Conservation (phyloP, 2,329 filamentous ascomycete genomes). For the Pseudogymnoascus sp. region DNA sequence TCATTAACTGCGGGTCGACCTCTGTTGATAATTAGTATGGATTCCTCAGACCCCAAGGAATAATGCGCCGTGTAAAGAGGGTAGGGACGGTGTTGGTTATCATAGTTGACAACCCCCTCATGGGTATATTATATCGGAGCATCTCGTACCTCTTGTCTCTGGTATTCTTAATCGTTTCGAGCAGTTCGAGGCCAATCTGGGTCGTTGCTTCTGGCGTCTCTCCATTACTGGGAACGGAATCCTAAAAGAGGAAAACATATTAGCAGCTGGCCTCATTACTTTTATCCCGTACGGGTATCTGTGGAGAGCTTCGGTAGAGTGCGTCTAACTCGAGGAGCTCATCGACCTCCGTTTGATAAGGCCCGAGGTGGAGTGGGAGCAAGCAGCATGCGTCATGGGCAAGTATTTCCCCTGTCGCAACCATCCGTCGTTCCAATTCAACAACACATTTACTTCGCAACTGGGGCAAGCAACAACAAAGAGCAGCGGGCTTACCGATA, state of each 20-base stretch:
- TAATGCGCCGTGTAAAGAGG: not conserved
- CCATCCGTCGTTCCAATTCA: not conserved
- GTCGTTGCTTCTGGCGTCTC: constrained; percentile 65
- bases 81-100: not conserved
- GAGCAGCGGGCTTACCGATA: constrained; percentile 43
- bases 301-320: constrained; percentile 8
- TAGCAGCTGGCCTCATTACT: constrained; percentile 21
- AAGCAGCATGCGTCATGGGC: constrained; percentile 8
- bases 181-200: constrained; percentile 62
- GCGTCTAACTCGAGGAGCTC: not conserved
- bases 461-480: not conserved
- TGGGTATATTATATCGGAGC: not conserved
- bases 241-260: constrained; percentile 23
- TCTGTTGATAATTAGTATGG: constrained; percentile 33
- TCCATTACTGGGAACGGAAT: constrained; percentile 22
- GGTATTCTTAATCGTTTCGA: constrained; percentile 68
- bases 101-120: not conserved
- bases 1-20: constrained; percentile 67
- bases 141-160: constrained; percentile 69
- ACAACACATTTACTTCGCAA: not conserved
- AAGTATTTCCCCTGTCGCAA: constrained; percentile 7
- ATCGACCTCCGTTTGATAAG: constrained; percentile 4
- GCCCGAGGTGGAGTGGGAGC: constrained; percentile 1
- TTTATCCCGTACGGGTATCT: constrained; percentile 1
- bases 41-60: not conserved